Evolutionary conservation across 1,139 yeast species (phyloP).

Genomic region (Scheffersomyces titani): DNA sequence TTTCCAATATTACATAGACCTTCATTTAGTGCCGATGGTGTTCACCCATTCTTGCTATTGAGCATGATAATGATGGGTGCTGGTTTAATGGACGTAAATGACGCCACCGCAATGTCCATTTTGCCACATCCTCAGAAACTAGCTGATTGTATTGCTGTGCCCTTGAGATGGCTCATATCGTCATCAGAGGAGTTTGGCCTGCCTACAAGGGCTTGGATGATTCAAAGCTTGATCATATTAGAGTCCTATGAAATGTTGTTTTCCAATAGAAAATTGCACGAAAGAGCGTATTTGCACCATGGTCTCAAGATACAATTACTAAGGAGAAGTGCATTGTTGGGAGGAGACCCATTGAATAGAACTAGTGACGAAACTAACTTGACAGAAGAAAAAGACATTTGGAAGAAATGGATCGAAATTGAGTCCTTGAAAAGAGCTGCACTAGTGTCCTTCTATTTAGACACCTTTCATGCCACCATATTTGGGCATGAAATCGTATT

Average conservation of each 20-base stretch:
- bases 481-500: conserved; percentile 20
- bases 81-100: background rate
- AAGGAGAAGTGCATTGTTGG: conserved; percentile 4
- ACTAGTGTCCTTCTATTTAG: conserved; percentile 28
- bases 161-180: conserved; percentile 55
- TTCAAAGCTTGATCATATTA: conserved; percentile 1
- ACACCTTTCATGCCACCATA: conserved; percentile 31
- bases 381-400: conserved; percentile 5
- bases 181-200: background rate
- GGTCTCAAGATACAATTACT: conserved; percentile 5
- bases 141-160: conserved; percentile 49
- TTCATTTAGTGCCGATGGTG: conserved; percentile 1
- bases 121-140: conserved; percentile 15
- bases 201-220: background rate
- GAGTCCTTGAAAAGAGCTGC: conserved; percentile 31
- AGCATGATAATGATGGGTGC: conserved; percentile 3
- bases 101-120: background rate
- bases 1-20: conserved; percentile 4
- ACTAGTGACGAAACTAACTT: background rate
- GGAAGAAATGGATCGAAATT: conserved; percentile 30
- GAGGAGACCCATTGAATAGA: conserved; percentile 4
- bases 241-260: conserved; percentile 2
- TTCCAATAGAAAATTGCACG: conserved; percentile 2
- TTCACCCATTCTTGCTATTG: conserved; percentile 1
- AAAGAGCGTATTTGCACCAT: conserved; percentile 6